Percentiles rank a stretch among this genome's conserved stretches.
Conservation (phyloP, 345 rosid genomes). For the Rhodamnia rubescens region DNA sequence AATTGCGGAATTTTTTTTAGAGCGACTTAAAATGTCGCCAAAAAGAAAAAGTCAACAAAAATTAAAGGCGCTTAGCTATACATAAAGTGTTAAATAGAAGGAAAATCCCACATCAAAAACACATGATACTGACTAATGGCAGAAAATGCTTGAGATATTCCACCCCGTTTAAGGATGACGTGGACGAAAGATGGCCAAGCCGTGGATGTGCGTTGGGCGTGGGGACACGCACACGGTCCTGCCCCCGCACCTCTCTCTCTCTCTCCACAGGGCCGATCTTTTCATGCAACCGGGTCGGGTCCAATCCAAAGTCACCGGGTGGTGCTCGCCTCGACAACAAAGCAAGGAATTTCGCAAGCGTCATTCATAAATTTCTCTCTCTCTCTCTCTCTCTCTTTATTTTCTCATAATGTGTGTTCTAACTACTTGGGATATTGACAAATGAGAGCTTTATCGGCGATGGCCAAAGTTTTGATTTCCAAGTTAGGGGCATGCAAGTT, state of each 20-base stretch:
- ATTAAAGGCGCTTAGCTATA: neutral
- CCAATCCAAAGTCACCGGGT: neutral
- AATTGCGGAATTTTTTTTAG: neutral
- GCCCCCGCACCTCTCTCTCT: neutral
- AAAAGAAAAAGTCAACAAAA: neutral
- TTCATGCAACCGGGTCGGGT: neutral
- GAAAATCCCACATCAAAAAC: neutral
- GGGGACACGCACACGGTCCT: neutral
- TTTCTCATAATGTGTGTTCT: neutral
- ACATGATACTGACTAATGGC: neutral
- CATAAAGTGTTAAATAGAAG: neutral
- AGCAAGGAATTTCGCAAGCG: neutral
- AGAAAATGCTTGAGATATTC: neutral
- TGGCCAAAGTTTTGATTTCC: neutral
- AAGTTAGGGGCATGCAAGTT: no score
- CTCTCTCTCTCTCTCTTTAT: no score
- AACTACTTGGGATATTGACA: neutral
- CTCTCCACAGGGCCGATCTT: neutral
- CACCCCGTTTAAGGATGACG: neutral
- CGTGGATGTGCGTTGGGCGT: neutral
- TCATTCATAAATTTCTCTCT: neutral
- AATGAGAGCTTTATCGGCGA: neutral
- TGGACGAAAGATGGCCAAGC: neutral
- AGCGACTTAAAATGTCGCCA: neutral
- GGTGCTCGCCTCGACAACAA: neutral